Base-by-base conservation (phyloP, 352 stramenopile genomes). In the Phytopythium boreale region DNA sequence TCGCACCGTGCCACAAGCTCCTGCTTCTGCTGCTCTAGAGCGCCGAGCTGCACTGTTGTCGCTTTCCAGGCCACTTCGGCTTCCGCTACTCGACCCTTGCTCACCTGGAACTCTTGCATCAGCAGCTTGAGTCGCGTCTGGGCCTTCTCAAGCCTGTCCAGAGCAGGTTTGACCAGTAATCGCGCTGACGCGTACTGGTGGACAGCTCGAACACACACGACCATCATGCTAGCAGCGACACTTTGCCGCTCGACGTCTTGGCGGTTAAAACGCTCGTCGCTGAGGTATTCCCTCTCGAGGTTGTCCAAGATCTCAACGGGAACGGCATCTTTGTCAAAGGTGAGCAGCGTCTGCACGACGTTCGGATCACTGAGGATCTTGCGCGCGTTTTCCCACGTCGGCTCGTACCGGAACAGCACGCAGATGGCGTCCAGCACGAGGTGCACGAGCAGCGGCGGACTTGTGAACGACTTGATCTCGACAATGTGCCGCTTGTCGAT, bases 401-500 rank as follows among this genome's bases (percentile, higher is more conserved):
- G 74, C 15, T 93, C 83, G 9, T 90, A 50, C n/a, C 73, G 63
- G 26, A 92, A 92, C 46, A 93, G 56, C 4, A 91, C 79, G 61
- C 85, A 92, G 17, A 93, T 78, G 0, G 82, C 85, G 9, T 90
- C 83, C 2, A 93, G 49, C 2, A 91, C 83, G 14, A 92, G 63
- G 37, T 92, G 83, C 2, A 93, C 85, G 0, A 93, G 65, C 19
- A 82, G 68, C 6, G 85, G 85, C 6, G 85, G 85, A 37, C 66
- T 91, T 15, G 80, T 87, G 43, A 93, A 93, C 59, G 85, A 92
- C 67, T 93, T 93, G 72, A 93, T 90, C 68, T 93, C 85, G 31
- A 90, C 71, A 34, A 93, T 89, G 55, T 92, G 84, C 1, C 80
- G 76, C 59, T 87, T 80, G 44, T 93, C 83, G 22, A 93, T 81